These are phyloP conservation scores for Cocos nucifera DNA, from an alignment of 176 grass and related monocot species.

Conservation along the genomic window DNA sequence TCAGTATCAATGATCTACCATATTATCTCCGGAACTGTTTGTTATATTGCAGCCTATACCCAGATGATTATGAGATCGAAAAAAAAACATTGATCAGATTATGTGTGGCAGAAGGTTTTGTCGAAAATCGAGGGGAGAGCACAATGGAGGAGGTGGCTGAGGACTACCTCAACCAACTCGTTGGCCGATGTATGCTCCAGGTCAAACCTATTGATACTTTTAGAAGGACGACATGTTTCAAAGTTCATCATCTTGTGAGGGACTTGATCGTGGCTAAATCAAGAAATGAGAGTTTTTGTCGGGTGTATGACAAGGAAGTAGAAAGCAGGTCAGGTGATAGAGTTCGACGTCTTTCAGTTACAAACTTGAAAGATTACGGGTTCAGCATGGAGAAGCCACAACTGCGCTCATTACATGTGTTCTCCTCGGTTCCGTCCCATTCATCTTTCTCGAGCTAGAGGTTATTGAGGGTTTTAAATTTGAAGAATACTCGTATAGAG, in stretches of 20 bases:
- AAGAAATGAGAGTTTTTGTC: conserved; percentile 6
- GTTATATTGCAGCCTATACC: conserved; percentile 40
- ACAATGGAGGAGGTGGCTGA: conserved; percentile 48
- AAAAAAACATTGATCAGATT: conserved; percentile 29
- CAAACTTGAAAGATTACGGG: neutral
- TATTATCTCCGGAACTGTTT: conserved; percentile 40
- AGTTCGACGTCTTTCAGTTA: conserved; percentile 21
- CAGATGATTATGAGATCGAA: conserved; percentile 31
- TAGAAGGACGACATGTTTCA: conserved; percentile 19
- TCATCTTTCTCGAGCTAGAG: neutral
- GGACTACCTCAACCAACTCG: conserved; percentile 33
- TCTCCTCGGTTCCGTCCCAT: neutral
- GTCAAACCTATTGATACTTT: conserved; percentile 24
- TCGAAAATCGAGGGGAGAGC: conserved; percentile 8
- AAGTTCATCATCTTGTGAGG: conserved; percentile 40
- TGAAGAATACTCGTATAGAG: conserved; percentile 10
- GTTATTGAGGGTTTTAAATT: conserved; percentile 31
- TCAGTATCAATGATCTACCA: conserved; percentile 38
- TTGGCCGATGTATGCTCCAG: conserved; percentile 36
- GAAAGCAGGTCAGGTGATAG: neutral
- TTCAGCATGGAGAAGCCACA: neutral
- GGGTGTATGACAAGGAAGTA: conserved; percentile 1
- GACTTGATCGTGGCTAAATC: conserved; percentile 30
- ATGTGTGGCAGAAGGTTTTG: conserved; percentile 43
- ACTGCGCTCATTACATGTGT: conserved; percentile 9